A percentile compares a stretch with the other conserved stretches of the same genome.
Conservation (phyloP, 2,329 filamentous ascomycete species). For the Emydomyces testavorans region DNA sequence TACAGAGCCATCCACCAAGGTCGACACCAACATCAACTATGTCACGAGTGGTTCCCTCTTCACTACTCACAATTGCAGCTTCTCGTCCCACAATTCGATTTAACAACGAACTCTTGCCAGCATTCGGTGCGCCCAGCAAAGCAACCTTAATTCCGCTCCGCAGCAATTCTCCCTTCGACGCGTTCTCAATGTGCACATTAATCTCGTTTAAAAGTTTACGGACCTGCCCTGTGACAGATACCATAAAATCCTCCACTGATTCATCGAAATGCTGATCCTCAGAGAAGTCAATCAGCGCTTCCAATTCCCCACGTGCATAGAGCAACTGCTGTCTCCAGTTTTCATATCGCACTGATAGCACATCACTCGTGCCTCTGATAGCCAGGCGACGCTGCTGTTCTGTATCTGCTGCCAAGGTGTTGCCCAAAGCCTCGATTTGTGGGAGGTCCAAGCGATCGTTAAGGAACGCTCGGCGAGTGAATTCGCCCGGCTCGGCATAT, state of each 20-base stretch:
- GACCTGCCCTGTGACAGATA: conserved; percentile 57
- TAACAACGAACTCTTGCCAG: conserved; percentile 85
- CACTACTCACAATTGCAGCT: conserved; percentile 85
- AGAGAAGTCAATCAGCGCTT: conserved; percentile 92
- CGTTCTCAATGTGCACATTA: conserved; percentile 59
- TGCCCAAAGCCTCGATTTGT: conserved; percentile 59
- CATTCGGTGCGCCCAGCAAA: conserved; percentile 82
- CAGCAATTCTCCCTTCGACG: conserved; percentile 70
- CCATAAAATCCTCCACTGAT: conserved; percentile 59
- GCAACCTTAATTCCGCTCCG: conserved; percentile 76
- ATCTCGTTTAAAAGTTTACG: conserved; percentile 51
- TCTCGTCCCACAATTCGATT: conserved; percentile 84
- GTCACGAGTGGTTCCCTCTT: conserved; percentile 88
- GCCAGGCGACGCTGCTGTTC: conserved; percentile 86
- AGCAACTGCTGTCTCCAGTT: conserved; percentile 66
- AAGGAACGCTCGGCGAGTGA: conserved; percentile 82
- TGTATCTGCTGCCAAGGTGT: conserved; percentile 56
- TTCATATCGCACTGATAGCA: conserved; percentile 66
- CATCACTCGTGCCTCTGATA: conserved; percentile 61
- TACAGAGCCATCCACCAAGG: conserved; percentile 77
- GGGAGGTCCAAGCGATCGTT: conserved; percentile 76
- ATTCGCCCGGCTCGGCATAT: conserved; percentile 90
- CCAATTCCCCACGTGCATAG: conserved; percentile 75
- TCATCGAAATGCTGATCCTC: conserved; percentile 98
- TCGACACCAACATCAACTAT: conserved; percentile 87